Percentiles rank a stretch among this genome's conserved stretches.
These are phyloP conservation scores for Dactylella cylindrospora DNA, from an alignment of 2,329 filamentous ascomycete genomes.

Conservation along the genomic window DNA sequence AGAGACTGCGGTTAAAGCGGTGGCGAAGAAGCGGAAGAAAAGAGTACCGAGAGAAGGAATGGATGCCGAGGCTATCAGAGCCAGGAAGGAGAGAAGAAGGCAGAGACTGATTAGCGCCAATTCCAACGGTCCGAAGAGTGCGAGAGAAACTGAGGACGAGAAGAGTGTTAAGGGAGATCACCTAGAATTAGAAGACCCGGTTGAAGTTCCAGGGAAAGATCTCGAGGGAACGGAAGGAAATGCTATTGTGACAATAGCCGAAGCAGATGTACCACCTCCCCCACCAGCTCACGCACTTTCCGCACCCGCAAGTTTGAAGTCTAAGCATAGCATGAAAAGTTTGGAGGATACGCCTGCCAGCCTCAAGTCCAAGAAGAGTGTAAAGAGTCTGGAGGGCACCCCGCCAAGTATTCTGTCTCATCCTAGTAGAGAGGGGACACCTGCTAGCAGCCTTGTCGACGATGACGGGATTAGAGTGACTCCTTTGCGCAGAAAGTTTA, in stretches of 20 bases:
- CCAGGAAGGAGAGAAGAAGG: constrained; percentile 31
- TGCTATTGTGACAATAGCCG: constrained; percentile 20
- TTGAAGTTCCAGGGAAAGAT: constrained; percentile 28
- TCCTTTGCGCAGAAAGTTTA: constrained; percentile 50
- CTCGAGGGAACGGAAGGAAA: constrained; percentile 24
- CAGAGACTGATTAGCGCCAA: constrained; percentile 33
- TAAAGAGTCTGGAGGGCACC: constrained; percentile 26
- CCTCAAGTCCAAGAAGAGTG: constrained; percentile 27
- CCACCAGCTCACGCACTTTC: constrained; percentile 21
- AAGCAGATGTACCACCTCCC: constrained; percentile 13
- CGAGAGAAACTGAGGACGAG: constrained; percentile 30
- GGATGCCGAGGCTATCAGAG: constrained; percentile 42
- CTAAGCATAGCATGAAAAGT: constrained; percentile 22
- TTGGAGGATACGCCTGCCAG: constrained; percentile 18
- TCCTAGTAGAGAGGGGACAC: constrained; percentile 23
- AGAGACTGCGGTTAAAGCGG: constrained; percentile 38
- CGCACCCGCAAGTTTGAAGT: constrained; percentile 3
- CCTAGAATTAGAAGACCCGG: constrained; percentile 8
- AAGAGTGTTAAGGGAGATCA: constrained; percentile 15
- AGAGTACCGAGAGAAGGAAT: constrained; percentile 46
- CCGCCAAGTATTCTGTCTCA: constrained; percentile 11
- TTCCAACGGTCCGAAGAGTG: constrained; percentile 18
- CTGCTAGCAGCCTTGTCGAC: constrained; percentile 29
- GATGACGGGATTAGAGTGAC: constrained; percentile 56
- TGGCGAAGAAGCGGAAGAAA: constrained; percentile 45